Base-by-base conservation (phyloP, 164 flowering plant genomes). In the Nymphaea thermarum region DNA sequence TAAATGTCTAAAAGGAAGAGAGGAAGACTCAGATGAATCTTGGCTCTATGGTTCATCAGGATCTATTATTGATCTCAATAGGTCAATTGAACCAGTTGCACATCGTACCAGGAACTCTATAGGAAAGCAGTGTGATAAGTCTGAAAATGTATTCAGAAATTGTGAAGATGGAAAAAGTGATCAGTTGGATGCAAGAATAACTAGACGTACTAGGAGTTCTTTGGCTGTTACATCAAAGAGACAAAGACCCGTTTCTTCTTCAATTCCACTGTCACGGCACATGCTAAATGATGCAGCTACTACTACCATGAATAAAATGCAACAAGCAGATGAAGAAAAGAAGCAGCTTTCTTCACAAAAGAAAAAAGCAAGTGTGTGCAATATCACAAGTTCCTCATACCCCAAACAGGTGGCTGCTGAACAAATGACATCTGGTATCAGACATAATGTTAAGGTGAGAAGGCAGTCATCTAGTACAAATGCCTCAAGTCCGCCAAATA, bases 51-150 rank as follows among this genome's bases (percentile, higher is more conserved):
- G 3, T 47, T 47, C 55, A 2, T 2, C 55, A 47, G 55, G 55
- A 47, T 47, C 55, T 2, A 5, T 47, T 47, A 6, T 17, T 15
- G 36, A 61, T n/a, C 63, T 2, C 10, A n/a, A 17, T 73, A 57
- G 65, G 66, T 64, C 68, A 60, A 61, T 41, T 63, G 69, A 77
- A n/a, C 85, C 88, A 36, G 63, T 82, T 70, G 87, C 86, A 61
- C 63, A 14, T 65, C 77, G 85, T 68, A 85, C 89, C 43, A 85
- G 89, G 53, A 60, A 51, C 53, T 66, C 68, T 63, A 15, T 41
- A 36, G 67, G 17, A 67, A 47, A 47, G 55, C 11, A 7, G 12
- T 7, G 4, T 47, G 11, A 47, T 0, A 47, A 47, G 12, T 47
- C 55, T 47, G 11, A 47, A 6, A 6, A 47, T 47, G 3, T 47